These are phyloP conservation scores for Collybia nuda DNA, from an alignment of 768 basidiomycete species.

Conservation along the genomic window DNA sequence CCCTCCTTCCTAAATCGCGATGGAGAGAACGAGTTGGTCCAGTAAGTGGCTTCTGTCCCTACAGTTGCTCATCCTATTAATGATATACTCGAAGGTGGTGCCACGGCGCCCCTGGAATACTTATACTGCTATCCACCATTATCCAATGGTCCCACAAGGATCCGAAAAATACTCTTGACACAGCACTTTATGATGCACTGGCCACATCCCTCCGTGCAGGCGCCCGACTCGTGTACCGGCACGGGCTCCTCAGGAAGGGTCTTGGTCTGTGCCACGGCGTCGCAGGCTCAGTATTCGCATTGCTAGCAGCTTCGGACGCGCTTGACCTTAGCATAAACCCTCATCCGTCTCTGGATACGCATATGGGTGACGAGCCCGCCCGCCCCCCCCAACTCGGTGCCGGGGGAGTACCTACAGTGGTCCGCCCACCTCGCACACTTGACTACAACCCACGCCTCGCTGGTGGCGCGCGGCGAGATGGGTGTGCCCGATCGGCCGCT, in stretches of 20 bases:
- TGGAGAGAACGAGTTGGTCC: conserved; percentile 40
- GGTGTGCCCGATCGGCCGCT: conserved; percentile 47
- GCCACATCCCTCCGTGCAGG: conserved; percentile 34
- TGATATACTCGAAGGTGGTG: too few relatives aligned
- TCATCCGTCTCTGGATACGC: conserved; percentile 10
- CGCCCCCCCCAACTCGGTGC: too few relatives aligned
- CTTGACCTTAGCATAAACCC: too few relatives aligned
- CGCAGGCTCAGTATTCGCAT: conserved; percentile 51
- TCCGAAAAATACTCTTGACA: too few relatives aligned
- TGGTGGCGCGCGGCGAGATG: conserved; percentile 47
- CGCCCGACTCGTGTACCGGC: conserved; percentile 42
- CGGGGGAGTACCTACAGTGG: conserved; percentile 12
- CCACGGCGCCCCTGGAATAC: conserved; percentile 53
- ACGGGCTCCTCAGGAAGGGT: conserved; percentile 54
- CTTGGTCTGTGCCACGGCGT: conserved; percentile 62
- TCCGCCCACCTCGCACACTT: too few relatives aligned
- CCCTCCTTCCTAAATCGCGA: conserved; percentile 15
- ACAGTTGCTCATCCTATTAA: too few relatives aligned
- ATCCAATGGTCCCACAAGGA: conserved; percentile 24
- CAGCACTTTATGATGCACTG: conserved; percentile 22
- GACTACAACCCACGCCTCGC: too few relatives aligned
- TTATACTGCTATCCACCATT: conserved; percentile 46
- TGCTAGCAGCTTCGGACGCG: conserved; percentile 46
- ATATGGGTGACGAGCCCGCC: too few relatives aligned
- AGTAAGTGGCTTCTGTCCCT: too few relatives aligned